Conservation (phyloP, 1,284 basidiomycete genomes). For the Laetiporus sulphureus region DNA sequence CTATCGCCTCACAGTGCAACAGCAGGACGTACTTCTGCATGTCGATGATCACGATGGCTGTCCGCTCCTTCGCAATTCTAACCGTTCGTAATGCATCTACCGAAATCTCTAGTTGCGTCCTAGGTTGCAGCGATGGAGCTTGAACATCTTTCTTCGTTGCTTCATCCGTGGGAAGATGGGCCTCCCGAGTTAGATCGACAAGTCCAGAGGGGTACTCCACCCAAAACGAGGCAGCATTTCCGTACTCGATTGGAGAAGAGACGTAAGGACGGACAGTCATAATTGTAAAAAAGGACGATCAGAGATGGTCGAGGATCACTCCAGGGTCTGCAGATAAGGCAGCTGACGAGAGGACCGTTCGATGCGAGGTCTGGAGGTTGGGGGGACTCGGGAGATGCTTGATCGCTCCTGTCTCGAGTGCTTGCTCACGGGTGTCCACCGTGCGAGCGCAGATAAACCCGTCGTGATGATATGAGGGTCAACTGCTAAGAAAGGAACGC, state of each 20-base stretch:
- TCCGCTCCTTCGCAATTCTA: slow-evolving; percentile 41
- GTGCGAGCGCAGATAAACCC: too few relatives aligned
- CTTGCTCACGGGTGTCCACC: too few relatives aligned
- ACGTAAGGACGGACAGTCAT: slow-evolving; percentile 43
- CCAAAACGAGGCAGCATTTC: slow-evolving; percentile 53
- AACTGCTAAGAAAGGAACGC: too few relatives aligned
- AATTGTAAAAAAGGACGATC: not conserved
- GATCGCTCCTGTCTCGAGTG: too few relatives aligned
- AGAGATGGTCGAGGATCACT: too few relatives aligned
- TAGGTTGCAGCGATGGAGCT: slow-evolving; percentile 29
- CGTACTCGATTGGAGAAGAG: slow-evolving; percentile 41
- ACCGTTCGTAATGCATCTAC: slow-evolving; percentile 46
- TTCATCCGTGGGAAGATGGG: slow-evolving; percentile 26
- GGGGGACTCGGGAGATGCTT: too few relatives aligned
- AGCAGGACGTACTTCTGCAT: slow-evolving; percentile 60
- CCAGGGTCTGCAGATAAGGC: too few relatives aligned
- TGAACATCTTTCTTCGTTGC: slow-evolving; percentile 9
- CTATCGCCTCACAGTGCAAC: not conserved
- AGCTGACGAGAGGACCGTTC: too few relatives aligned
- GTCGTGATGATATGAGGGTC: too few relatives aligned
- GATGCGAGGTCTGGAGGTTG: too few relatives aligned
- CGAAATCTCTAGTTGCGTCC: slow-evolving; percentile 44
- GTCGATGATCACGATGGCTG: slow-evolving; percentile 58
- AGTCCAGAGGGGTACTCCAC: slow-evolving; percentile 61
- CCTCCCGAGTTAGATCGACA: slow-evolving; percentile 49